These are phyloP conservation scores for Nemophila menziesii DNA, from an alignment of 257 asterid genomes.

Conservation along the genomic window DNA sequence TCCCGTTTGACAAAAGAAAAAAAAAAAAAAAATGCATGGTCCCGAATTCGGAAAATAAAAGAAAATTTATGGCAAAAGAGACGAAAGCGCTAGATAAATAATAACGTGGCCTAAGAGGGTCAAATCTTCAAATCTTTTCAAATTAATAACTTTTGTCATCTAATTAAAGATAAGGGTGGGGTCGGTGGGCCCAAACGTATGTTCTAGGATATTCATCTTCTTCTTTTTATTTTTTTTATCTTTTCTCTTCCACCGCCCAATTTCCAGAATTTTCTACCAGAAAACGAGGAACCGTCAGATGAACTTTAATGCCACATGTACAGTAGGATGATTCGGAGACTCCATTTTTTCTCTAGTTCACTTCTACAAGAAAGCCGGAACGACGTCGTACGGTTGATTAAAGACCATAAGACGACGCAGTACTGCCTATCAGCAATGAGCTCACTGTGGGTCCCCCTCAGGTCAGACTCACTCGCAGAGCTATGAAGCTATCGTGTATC, in stretches of 20 bases:
- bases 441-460: too few species aligned
- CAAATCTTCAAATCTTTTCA: too few species aligned
- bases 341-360: background rate
- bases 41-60: too few species aligned
- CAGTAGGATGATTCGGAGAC: background rate
- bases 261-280: background rate
- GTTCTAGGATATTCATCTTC: background rate
- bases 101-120: too few species aligned
- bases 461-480: too few species aligned
- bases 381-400: background rate
- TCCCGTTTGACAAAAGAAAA: too few species aligned
- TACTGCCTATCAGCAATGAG: background rate
- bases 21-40: too few species aligned
- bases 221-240: too few species aligned
- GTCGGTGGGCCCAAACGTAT: background rate
- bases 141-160: too few species aligned
- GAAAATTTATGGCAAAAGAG: too few species aligned
- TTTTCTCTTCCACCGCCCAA: background rate
- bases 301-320: background rate
- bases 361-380: background rate
- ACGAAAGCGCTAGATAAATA: too few species aligned
- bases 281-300: background rate
- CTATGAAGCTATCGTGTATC: too few species aligned
- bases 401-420: background rate
- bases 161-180: background rate